Percentiles rank a stretch among this genome's conserved stretches.
Conservation (phyloP, 129 eudicot genomes). For the Artemisia argyi region DNA sequence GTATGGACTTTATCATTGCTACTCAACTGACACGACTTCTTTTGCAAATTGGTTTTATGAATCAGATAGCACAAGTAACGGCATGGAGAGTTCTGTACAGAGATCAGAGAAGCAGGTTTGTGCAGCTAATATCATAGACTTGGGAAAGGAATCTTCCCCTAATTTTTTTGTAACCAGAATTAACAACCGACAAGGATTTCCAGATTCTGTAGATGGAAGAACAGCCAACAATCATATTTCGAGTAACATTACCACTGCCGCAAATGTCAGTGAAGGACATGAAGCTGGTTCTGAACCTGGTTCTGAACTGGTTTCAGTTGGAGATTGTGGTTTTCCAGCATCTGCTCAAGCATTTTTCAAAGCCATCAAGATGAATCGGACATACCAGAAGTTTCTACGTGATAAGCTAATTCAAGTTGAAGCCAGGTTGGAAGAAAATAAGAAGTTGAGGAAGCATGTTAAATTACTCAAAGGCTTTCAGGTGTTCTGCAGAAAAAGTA, state of each 20-base stretch:
- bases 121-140: slow-evolving; percentile 58
- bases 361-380: not conserved
- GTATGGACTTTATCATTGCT: not conserved
- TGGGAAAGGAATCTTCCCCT: slow-evolving; percentile 77
- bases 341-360: not conserved
- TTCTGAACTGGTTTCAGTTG: slow-evolving; percentile 41
- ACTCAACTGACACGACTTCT: not conserved
- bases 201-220: slow-evolving; percentile 67
- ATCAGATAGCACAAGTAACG: slow-evolving; percentile 44
- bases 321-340: slow-evolving; percentile 9
- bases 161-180: slow-evolving; percentile 59
- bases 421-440: not conserved
- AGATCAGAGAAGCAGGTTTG: slow-evolving; percentile 62
- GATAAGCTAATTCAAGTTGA: not conserved
- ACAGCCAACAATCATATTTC: slow-evolving; percentile 25
- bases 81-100: slow-evolving; percentile 36
- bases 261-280: slow-evolving; percentile 36
- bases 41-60: not conserved
- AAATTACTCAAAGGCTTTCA: not conserved
- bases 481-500: not conserved
- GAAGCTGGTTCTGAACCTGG: slow-evolving; percentile 42
- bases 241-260: slow-evolving; percentile 27
- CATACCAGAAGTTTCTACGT: not conserved
- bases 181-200: slow-evolving; percentile 74
- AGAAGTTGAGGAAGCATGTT: not conserved